These are phyloP conservation scores for Rhizomucor miehei DNA, from an alignment of 371 early-diverging fungal genomes.

Conservation along the genomic window DNA sequence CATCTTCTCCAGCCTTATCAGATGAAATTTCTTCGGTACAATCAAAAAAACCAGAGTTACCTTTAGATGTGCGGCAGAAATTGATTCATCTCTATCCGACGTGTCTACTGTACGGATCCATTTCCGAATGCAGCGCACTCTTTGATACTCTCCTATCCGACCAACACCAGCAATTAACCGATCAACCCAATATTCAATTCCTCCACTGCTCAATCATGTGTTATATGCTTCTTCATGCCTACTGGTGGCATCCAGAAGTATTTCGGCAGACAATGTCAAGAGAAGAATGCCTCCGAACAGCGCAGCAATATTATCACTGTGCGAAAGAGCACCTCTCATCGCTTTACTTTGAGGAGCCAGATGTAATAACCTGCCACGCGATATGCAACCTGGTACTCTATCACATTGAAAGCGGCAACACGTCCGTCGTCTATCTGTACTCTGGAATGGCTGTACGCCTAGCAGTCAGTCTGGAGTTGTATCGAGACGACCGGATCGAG, in stretches of 20 bases:
- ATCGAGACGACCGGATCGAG: slow-evolving; percentile 3
- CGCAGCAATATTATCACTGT: slow-evolving; percentile 35
- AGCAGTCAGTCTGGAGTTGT: slow-evolving; percentile 34
- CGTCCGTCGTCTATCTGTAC: slow-evolving; percentile 37
- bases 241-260: slow-evolving; percentile 36
- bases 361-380: slow-evolving; percentile 35
- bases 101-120: slow-evolving; percentile 41
- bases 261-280: slow-evolving; percentile 10
- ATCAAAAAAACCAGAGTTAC: slow-evolving; percentile 4
- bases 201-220: slow-evolving; percentile 34
- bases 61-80: slow-evolving; percentile 3
- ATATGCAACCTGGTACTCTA: slow-evolving; percentile 42
- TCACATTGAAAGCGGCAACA: slow-evolving; percentile 47
- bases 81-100: slow-evolving; percentile 29
- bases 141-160: slow-evolving; percentile 12
- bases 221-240: slow-evolving; percentile 43
- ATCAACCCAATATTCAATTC: slow-evolving; percentile 24
- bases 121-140: slow-evolving; percentile 28
- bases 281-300: slow-evolving; percentile 8
- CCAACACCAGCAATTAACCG: neutral
- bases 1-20: slow-evolving; percentile 8
- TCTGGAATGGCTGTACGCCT: slow-evolving; percentile 47
- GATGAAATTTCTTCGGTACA: slow-evolving; percentile 5
- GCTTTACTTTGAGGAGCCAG: slow-evolving; percentile 39
- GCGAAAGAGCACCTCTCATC: slow-evolving; percentile 32